Evolutionary conservation across 148 eudicot species (phyloP), one percentile per base, ranked within the genome.

Genomic region (Hydrangea macrophylla): DNA sequence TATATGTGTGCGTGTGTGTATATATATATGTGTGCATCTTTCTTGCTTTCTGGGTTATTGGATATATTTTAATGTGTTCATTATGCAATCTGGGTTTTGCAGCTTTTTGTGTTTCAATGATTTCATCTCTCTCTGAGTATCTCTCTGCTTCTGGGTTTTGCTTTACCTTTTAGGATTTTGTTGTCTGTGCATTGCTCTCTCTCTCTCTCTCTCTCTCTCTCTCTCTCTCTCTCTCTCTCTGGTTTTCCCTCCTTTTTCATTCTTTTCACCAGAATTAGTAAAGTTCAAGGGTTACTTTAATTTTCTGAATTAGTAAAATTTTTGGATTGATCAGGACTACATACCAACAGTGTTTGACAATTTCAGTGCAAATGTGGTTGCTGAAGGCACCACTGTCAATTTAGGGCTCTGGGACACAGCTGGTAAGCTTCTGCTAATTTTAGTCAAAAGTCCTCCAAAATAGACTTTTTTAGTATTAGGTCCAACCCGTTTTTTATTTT

Each of bases 41-140:
- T 18, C 17, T 12, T 42, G 10, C 13, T 70, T 23, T 61, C 50
- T 64, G 73, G 63, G 53, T 71, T 77, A 72, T 44, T 66, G 67
- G 62, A 33, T 58, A n/a, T 77, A 65, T 62, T 35, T 28, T 53
- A 27, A 20, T 70, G 63, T 62, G 4, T 56, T n/a, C n/a, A n/a
- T 27, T 70, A 44, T 56, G 62, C 35, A n/a, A 4, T 67, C 74
- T 67, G 73, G 60, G 70, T 20, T 72, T 72, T 72, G 80, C 73
- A 72, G 76, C 59, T 48, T 61, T 65, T 67, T 59, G 42, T 42
- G 37, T 32, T 61, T 62, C 33, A 40, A 62, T 55, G 67, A 65
- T 62, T 73, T 59, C 28, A 22, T 48, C 20, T 17, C 40, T 53
- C 9, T 48, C n/a, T 36, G 33, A 28, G 27, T 39, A 20, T n/a